Evolutionary conservation across 768 basidiomycete species (phyloP).

Genomic region (Collybia mongolica): DNA sequence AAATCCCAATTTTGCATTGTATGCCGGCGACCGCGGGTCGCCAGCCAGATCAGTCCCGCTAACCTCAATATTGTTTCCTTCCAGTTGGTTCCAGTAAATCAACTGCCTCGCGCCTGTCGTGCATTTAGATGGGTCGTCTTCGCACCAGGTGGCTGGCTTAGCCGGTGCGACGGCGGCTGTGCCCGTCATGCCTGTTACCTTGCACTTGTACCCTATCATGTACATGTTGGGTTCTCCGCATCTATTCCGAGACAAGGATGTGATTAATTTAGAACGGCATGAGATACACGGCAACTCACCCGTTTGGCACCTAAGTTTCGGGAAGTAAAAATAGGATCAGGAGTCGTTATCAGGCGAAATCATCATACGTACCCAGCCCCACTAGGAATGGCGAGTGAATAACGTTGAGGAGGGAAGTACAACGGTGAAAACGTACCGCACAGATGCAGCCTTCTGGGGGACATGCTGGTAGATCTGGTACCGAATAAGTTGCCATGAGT

Average conservation of each 20-base stretch:
- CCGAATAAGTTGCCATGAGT: conserved; percentile 41
- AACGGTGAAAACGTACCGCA: conserved; percentile 32
- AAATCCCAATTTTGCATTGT: conserved; percentile 49
- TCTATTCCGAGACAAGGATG: conserved; percentile 17
- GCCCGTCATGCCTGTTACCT: conserved; percentile 39
- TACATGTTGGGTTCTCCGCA: conserved; percentile 58
- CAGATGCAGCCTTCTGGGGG: conserved; percentile 51
- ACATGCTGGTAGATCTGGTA: conserved; percentile 49
- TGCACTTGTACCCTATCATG: conserved; percentile 43
- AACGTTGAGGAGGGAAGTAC: not conserved
- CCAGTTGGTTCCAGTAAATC: conserved; percentile 50
- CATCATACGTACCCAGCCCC: conserved; percentile 44
- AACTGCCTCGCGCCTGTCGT: conserved; percentile 51
- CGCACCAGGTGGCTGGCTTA: conserved; percentile 51
- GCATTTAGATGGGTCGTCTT: conserved; percentile 40
- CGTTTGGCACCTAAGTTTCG: conserved; percentile 33
- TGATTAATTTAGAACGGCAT: too few relatives aligned
- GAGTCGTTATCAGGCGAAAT: too few relatives aligned
- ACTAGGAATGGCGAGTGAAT: conserved; percentile 26
- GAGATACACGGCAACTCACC: conserved; percentile 20
- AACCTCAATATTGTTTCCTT: conserved; percentile 48
- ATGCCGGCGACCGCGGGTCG: conserved; percentile 40
- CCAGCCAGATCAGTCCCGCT: conserved; percentile 38
- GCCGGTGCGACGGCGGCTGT: conserved; percentile 37
- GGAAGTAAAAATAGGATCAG: conserved; percentile 2